A percentile compares a stretch with the other conserved stretches of the same genome.
Conservation (phyloP, 257 asterid genomes). For the Nicotiana knightiana region DNA sequence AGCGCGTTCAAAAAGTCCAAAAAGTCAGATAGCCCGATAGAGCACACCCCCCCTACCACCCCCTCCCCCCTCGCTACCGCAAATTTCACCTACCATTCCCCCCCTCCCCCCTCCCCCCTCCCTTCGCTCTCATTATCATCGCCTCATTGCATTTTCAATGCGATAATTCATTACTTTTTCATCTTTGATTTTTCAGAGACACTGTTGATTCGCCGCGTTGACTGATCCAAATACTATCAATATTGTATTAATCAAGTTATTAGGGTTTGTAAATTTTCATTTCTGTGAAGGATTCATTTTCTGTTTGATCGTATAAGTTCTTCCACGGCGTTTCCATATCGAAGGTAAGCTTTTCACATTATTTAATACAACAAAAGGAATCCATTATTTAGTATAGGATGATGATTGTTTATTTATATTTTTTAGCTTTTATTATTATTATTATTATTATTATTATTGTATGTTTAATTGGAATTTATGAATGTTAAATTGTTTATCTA, state of each 20-base stretch:
- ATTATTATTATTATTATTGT: neutral
- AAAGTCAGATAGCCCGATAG: neutral
- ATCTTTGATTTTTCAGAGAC: neutral
- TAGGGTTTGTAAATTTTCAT: neutral
- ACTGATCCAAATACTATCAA: neutral
- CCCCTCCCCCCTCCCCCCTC: neutral
- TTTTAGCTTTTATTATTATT: neutral
- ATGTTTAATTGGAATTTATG: neutral
- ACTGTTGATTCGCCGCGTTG: slow-evolving; percentile 7
- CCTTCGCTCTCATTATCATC: neutral
- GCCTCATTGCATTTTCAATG: neutral
- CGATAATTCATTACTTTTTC: neutral
- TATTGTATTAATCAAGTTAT: neutral
- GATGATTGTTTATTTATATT: neutral
- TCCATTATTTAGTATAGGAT: neutral
- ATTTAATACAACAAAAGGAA: no score
- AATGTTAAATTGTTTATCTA: neutral
- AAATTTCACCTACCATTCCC: neutral
- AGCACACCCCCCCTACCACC: neutral
- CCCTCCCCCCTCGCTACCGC: neutral
- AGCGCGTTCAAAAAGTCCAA: neutral
- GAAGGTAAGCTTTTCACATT: slow-evolving; percentile 22
- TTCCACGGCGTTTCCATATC: slow-evolving; percentile 61
- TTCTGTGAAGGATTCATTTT: neutral
- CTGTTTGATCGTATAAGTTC: slow-evolving; percentile 11